Base-by-base conservation (phyloP, 2,329 filamentous ascomycete genomes). In the Sporothrix pallida region DNA sequence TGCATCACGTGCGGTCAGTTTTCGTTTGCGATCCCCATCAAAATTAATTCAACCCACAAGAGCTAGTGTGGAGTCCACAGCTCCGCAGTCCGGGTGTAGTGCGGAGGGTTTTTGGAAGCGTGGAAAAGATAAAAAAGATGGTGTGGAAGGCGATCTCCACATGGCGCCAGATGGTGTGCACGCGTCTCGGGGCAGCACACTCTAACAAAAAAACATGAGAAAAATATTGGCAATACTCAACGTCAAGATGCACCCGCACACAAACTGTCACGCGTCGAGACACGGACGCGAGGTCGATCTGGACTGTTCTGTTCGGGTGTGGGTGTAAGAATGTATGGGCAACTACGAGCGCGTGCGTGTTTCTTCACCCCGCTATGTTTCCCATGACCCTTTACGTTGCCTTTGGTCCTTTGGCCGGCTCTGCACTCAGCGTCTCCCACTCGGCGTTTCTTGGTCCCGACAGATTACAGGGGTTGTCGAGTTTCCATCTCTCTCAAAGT, bases 391-490 rank as follows among this genome's bases (percentile, higher is more conserved):
- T 42, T 58, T 12, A 26, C 15, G 56, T 37, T 60, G 10, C 13
- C 10, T 37, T 23, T 37, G 23, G 23, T 26, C 23, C 23, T 26
- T 26, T 26, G 23, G 3, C 23, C 23, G 23, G 23, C 23, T 10
- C 56, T 37, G 12, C 56, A 60, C 26, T 20, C 42, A 17, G 37
- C 37, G 23, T 63, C 37, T 63, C 60, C 31, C 31, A 37, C 31
- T 63, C 60, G 60, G 60, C 60, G 37, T 63, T 63, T 63, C 37
- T 63, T 63, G 60, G 8, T 63, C 60, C 60, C 37, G 17, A 63
- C 17, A 12, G 31, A 13, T 7, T n/a, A 37, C 37, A 63, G 7
- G 60, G 42, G 37, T 44, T 63, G 2, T n/a, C n/a, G n/a, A n/a
- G n/a, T 62, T 5, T 42, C 23, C 42, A 12, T 62, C 26, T 42